Evolutionary conservation across 2,329 filamentous ascomycete species (phyloP).

Genomic region (Diplocarpon mali): DNA sequence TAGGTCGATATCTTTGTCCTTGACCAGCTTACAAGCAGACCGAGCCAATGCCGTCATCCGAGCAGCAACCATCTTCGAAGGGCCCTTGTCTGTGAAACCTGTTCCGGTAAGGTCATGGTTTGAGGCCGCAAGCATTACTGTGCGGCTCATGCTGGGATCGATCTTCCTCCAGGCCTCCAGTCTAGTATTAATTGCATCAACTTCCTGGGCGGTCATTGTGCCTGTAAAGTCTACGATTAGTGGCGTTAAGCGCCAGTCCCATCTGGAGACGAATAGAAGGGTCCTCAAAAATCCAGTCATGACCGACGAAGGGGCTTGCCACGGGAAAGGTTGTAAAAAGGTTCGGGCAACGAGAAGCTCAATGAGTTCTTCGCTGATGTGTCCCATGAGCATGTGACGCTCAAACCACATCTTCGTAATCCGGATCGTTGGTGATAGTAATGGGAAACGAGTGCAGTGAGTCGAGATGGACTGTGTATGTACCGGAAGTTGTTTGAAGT

Average conservation of each 20-base stretch:
- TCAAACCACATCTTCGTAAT: slow-evolving; percentile 85
- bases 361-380: slow-evolving; percentile 70
- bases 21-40: slow-evolving; percentile 56
- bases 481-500: slow-evolving; percentile 60
- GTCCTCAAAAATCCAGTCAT: slow-evolving; percentile 74
- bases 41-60: slow-evolving; percentile 75
- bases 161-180: slow-evolving; percentile 79
- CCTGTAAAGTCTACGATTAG: slow-evolving; percentile 67
- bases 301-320: slow-evolving; percentile 63
- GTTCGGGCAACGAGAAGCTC: slow-evolving; percentile 70
- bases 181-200: slow-evolving; percentile 53
- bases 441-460: slow-evolving; percentile 67
- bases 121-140: slow-evolving; percentile 71
- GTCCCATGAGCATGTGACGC: slow-evolving; percentile 64
- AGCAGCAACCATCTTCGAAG: slow-evolving; percentile 71
- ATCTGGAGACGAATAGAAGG: slow-evolving; percentile 67
- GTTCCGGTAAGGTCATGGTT: slow-evolving; percentile 67
- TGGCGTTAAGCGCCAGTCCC: slow-evolving; percentile 85
- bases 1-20: slow-evolving; percentile 39
- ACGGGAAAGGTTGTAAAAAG: slow-evolving; percentile 76
- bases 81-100: slow-evolving; percentile 65
- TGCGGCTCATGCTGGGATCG: slow-evolving; percentile 78
- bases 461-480: slow-evolving; percentile 75
- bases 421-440: slow-evolving; percentile 72
- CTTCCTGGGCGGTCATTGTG: slow-evolving; percentile 49